Evolutionary conservation across 1,284 basidiomycete genomes (phyloP).

Genomic region (Leccinum pachyderme): DNA sequence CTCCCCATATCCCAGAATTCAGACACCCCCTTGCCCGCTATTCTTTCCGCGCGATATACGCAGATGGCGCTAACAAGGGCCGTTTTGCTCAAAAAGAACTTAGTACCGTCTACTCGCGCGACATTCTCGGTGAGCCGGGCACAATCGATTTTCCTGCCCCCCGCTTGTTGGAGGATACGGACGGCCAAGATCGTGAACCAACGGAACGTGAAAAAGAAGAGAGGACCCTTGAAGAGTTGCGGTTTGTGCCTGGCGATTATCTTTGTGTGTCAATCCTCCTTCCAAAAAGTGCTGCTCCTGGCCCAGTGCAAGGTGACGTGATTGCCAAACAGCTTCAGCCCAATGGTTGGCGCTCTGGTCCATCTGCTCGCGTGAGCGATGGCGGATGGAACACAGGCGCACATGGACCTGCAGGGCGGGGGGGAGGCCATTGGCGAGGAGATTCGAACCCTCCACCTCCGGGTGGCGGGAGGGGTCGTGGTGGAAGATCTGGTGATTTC

Average conservation of each 20-base stretch:
- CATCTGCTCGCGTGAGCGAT: conserved; percentile 40
- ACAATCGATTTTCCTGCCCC: conserved; percentile 53
- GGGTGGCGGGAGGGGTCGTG: conserved; percentile 42
- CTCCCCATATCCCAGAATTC: conserved; percentile 63
- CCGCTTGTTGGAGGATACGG: conserved; percentile 54
- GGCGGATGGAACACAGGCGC: conserved; percentile 46
- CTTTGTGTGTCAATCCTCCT: conserved; percentile 67
- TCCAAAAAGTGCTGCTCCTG: conserved; percentile 60
- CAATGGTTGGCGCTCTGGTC: conserved; percentile 44
- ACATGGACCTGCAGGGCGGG: conserved; percentile 40
- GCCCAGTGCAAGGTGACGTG: conserved; percentile 24
- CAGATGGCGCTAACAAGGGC: conserved; percentile 67
- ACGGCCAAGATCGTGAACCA: conserved; percentile 38
- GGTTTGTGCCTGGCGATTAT: conserved; percentile 76
- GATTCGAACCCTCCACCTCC: conserved; percentile 49
- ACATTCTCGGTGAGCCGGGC: conserved; percentile 76
- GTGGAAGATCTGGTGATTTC: conserved; percentile 39
- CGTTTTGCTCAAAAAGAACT: conserved; percentile 71
- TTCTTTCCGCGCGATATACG: conserved; percentile 73
- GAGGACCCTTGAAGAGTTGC: conserved; percentile 69
- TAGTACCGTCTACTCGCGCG: conserved; percentile 74
- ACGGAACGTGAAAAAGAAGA: conserved; percentile 53
- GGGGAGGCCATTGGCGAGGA: conserved; percentile 70
- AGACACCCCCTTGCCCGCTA: conserved; percentile 76
- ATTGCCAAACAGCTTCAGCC: conserved; percentile 26